phyloP scores from a whole-genome alignment of 306 rosid genomes.

The Cicer judaicum region DNA sequence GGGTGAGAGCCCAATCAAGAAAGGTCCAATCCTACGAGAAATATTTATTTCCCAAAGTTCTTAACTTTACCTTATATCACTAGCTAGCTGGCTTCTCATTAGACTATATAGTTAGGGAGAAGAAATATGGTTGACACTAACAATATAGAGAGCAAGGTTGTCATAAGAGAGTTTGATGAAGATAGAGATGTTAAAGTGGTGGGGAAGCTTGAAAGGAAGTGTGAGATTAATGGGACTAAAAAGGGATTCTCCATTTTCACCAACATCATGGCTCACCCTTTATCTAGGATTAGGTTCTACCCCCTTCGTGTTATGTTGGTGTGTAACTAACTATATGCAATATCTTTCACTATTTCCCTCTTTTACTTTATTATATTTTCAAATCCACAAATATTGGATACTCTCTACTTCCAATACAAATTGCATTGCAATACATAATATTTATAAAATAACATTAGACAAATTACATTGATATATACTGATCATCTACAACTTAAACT shows the following conservation, averaged over 20 bases:
- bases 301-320: slow-evolving; percentile 80
- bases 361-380: slow-evolving; percentile 20
- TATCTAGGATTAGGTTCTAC: slow-evolving; percentile 76
- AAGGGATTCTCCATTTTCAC: slow-evolving; percentile 70
- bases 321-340: slow-evolving; percentile 36
- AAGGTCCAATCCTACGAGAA: slow-evolving; percentile 38
- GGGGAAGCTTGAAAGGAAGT: slow-evolving; percentile 78
- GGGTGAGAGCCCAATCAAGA: slow-evolving; percentile 48
- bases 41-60: slow-evolving; percentile 33
- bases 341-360: slow-evolving; percentile 8
- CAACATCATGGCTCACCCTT: slow-evolving; percentile 70
- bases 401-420: too few species aligned
- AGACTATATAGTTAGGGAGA: slow-evolving; percentile 35
- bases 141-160: slow-evolving; percentile 51
- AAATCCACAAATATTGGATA: slow-evolving; percentile 23
- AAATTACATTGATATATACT: too few species aligned
- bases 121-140: slow-evolving; percentile 53
- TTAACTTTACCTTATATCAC: slow-evolving; percentile 15
- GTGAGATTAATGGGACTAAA: slow-evolving; percentile 69
- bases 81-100: slow-evolving; percentile 43
- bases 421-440: too few species aligned
- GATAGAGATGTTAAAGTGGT: slow-evolving; percentile 70
- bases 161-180: slow-evolving; percentile 71
- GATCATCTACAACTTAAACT: too few species aligned
- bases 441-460: too few species aligned